Evolutionary conservation across 305 asterid genomes (phyloP), one percentile per base, ranked within the genome.

Genomic region (Fraxinus latifolia): DNA sequence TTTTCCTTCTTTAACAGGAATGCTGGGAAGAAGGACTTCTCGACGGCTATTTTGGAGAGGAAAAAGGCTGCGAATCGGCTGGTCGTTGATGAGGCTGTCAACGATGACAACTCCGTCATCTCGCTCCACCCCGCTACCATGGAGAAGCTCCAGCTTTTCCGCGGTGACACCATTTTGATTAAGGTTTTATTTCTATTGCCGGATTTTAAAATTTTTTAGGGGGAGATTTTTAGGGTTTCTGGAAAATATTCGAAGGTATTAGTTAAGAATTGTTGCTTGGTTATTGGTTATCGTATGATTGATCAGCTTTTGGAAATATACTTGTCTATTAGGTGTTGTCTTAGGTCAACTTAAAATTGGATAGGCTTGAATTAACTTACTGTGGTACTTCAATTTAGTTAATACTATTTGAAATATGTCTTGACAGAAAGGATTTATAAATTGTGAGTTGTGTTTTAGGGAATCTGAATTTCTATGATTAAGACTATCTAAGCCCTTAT

Each of bases 121-220:
- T 1, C 86, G 23, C 85, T 89, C 82, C 90, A 89, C 85, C 91
- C 91, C 3, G 76, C 83, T 65, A 87, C 91, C 80, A 85, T 89
- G 91, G 91, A 89, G 67, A 89, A 85, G 89, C 91, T 89, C 82
- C 90, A 87, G 87, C 86, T 89, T 83, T 89, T 89, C 85, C 89
- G 91, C 25, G 91, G 90, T 5, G 91, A 88, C 79, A 87, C 90
- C 50, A 82, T 89, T 80, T 83, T 88, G 87, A 86, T 88, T 15
- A 89, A 89, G 89, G 90, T 89, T 15, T 62, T 81, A 60, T 39
- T 14, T 5, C 17, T 14, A 27, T 81, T 68, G 27, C 32, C 23
- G 83, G 37, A 15, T n/a, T 79, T 67, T 37, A 21, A 3, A 39
- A 1, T 73, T 72, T 27, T 77, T 14, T 11, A 3, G 74, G 31